Conservation (phyloP, 2,329 filamentous ascomycete species). For the Exophiala mesophila region DNA sequence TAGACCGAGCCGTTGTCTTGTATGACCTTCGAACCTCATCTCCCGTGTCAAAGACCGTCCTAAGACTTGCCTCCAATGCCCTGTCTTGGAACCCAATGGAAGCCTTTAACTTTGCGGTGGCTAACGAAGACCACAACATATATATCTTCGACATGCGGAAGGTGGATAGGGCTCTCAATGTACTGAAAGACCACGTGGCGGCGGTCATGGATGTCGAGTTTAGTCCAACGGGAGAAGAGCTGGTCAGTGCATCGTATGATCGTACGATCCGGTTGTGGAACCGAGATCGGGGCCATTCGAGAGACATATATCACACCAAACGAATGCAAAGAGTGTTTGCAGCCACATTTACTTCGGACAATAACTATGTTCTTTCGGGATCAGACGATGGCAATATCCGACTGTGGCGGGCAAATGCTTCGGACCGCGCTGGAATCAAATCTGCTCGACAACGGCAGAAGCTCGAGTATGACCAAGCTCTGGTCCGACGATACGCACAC, state of each 20-base stretch:
- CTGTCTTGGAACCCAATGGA: constrained; percentile 96
- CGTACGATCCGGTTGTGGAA: constrained; percentile 83
- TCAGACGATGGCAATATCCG: constrained; percentile 90
- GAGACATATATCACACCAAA: constrained; percentile 96
- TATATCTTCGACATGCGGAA: constrained; percentile 94
- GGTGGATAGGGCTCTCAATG: constrained; percentile 79
- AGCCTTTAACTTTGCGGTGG: constrained; percentile 88
- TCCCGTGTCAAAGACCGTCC: constrained; percentile 72
- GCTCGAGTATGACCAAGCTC: constrained; percentile 82
- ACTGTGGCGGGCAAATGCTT: constrained; percentile 85
- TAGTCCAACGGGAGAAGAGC: constrained; percentile 86
- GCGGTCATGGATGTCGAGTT: constrained; percentile 98
- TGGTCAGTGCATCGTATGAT: constrained; percentile 85
- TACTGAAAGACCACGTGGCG: constrained; percentile 81
- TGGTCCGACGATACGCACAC: constrained; percentile 79
- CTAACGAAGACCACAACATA: constrained; percentile 89
- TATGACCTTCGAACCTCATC: constrained; percentile 87
- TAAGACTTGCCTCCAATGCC: constrained; percentile 77
- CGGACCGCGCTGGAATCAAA: constrained; percentile 77
- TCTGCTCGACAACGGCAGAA: constrained; percentile 78
- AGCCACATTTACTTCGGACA: constrained; percentile 78
- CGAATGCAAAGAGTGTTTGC: constrained; percentile 94
- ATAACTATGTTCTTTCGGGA: constrained; percentile 82
- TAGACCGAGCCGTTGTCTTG: constrained; percentile 79
- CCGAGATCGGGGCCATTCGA: constrained; percentile 71